Evolutionary conservation across 169 alveolate genomes (phyloP), one percentile per base, ranked within the genome.

Genomic region (Toxoplasma gondii): DNA sequence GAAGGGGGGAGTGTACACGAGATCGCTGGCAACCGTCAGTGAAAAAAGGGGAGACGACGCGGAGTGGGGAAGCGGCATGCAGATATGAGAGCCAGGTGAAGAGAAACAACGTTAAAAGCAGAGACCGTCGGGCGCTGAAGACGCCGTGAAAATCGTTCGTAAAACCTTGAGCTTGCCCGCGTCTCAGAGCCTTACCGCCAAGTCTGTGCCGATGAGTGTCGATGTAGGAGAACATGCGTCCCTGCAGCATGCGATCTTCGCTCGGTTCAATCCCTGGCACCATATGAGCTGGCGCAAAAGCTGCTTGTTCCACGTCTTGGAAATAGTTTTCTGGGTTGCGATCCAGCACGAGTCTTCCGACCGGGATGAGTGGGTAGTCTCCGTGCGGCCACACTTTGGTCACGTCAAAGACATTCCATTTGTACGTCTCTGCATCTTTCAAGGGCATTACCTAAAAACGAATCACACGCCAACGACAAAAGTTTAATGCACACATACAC

Each of bases 321-420:
- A 96, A 96, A 93, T 96, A 97, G 91, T 97, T 97, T 31, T 91
- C 97, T 27, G 98, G 98, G 93, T 97, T 97, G 87, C 98, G 93
- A 93, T 96, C 96, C n/a, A 97, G 91, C 12, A 96, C 97, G 90
- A 97, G 54, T 83, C 95, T 95, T 34, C 98, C 98, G 45, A 97
- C 97, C 36, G 93, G 96, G 54, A 96, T 93, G 38, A 97, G 93
- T 44, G 98, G 98, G 87, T 94, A 96, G 95, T 97, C 98, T 43
- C 90, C 83, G 70, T 97, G 98, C 34, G 98, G 98, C 98, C 98
- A 97, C 38, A 97, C 97, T 92, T 97, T 97, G n/a, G 98, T 97
- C 44, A 97, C 96, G 94, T 97, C 98, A 81, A 93, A 96, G 44
- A 97, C 94, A 83, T 97, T 97, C 94, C 93, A 97, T 95, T 90